phyloP scores from a whole-genome alignment of 768 basidiomycete species.

The Termitomyces sp. region DNA sequence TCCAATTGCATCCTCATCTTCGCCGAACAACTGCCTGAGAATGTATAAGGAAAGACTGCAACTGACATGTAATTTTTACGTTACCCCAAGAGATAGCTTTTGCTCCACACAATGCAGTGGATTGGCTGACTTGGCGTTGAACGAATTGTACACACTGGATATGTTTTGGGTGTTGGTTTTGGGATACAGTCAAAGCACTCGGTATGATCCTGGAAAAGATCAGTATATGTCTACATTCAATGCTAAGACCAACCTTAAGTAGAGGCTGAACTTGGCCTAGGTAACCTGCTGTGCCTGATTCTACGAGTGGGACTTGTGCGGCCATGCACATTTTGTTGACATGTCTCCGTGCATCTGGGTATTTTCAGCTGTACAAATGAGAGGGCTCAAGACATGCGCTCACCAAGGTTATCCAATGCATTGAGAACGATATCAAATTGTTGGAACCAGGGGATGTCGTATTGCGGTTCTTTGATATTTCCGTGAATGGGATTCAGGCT shows the following conservation, averaged over 20 bases:
- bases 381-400: slow-evolving; percentile 19
- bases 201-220: slow-evolving; percentile 60
- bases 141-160: slow-evolving; percentile 96
- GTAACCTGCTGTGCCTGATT: slow-evolving; percentile 96
- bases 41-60: slow-evolving; percentile 5
- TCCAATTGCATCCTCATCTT: slow-evolving; percentile 76
- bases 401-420: slow-evolving; percentile 94
- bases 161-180: slow-evolving; percentile 90
- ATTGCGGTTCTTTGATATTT: slow-evolving; percentile 92
- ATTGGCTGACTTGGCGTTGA: slow-evolving; percentile 97
- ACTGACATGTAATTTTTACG: slow-evolving; percentile 22
- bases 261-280: slow-evolving; percentile 96
- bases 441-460: slow-evolving; percentile 87
- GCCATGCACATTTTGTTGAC: slow-evolving; percentile 99
- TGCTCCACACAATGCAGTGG: slow-evolving; percentile 99
- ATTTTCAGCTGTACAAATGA: background rate
- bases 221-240: background rate
- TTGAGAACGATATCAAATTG: slow-evolving; percentile 92
- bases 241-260: slow-evolving; percentile 55
- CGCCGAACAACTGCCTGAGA: slow-evolving; percentile 87
- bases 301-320: slow-evolving; percentile 84
- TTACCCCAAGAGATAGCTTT: slow-evolving; percentile 91
- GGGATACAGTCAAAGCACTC: slow-evolving; percentile 98
- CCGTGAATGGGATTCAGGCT: slow-evolving; percentile 86
- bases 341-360: slow-evolving; percentile 84